Base-by-base conservation (phyloP, 495 filamentous ascomycete species). In the Alectoria sarmentosa region DNA sequence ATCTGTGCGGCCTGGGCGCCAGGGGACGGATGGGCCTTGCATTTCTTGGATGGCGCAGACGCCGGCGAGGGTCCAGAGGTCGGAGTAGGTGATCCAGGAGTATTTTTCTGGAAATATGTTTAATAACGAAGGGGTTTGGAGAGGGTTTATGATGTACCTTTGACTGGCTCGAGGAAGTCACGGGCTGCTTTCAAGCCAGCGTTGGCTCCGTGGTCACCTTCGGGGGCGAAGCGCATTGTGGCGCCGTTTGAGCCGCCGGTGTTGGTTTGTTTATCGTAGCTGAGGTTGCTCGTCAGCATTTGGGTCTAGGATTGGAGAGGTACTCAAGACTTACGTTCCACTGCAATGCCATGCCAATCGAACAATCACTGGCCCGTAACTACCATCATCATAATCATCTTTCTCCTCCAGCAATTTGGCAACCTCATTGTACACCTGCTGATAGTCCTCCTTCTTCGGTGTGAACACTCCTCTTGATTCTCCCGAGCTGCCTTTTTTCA, bases 181-280 rank as follows among this genome's bases (percentile, higher is more conserved):
- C 93, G 88, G 66, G 93, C 94, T 66, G 82, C 77, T 76, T 89
- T 88, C 70, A 98, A 82, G 69, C 94, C 94, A 61, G 93, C 91
- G 70, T 97, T 97, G 75, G 93, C 94, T 68, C 92, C 92, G 78
- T 98, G 94, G 73, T 88, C 89, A 49, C 84, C 82, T 80, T 97
- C 94, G 46, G 94, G 94, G 48, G 86, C 81, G 76, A 98, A 98
- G 75, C 94, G 86, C 94, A 98, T 98, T 69, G 94, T 98, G 62
- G 94, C 92, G 67, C 94, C 94, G 75, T 98, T 96, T 78, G 88
- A 92, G 66, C 94, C 94, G 70, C 94, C 94, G 48, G 94, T 97
- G 69, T 83, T 81, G 57, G 94, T 96, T 73, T 86, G 85, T 78
- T 86, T 88, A 73, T 97, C 94, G 73, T 90, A 98, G 61, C 70